Evolutionary conservation across 352 stramenopile species (phyloP).

Genomic region (Pythium dissotocum): DNA sequence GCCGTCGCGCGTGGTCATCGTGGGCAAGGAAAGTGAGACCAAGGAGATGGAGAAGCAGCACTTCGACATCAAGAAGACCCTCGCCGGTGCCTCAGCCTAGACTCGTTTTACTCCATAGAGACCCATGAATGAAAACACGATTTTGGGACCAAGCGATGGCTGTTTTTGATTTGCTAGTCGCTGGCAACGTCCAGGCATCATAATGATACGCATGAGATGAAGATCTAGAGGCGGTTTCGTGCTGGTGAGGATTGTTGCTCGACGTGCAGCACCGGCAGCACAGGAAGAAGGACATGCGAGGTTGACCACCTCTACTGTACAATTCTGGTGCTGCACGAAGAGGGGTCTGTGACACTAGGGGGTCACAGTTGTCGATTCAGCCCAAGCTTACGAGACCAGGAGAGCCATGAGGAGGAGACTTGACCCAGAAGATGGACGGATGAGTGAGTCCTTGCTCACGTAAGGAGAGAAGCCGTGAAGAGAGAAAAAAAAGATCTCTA

Average conservation of each 20-base stretch:
- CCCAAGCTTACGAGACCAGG: background rate
- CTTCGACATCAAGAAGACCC: conserved; percentile 26
- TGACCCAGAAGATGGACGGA: background rate
- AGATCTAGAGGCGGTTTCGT: too few species aligned
- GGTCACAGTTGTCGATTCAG: conserved; percentile 12
- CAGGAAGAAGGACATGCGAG: too few species aligned
- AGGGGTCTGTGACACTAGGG: conserved; percentile 16
- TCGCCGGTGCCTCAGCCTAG: background rate
- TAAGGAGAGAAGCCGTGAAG: background rate
- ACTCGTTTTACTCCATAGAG: background rate
- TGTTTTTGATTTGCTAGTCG: too few species aligned
- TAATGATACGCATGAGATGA: too few species aligned
- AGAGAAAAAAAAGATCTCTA: background rate
- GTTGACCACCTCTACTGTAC: background rate
- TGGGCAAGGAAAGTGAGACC: conserved; percentile 54
- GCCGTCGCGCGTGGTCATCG: conserved; percentile 48
- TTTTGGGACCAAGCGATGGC: background rate
- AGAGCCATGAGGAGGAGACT: background rate
- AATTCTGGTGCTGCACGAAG: conserved; percentile 15
- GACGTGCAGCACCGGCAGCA: too few species aligned
- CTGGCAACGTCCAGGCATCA: too few species aligned
- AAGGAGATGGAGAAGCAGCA: conserved; percentile 24
- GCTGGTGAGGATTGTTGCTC: too few species aligned
- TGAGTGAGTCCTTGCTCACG: background rate
- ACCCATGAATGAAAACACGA: background rate